Evolutionary conservation across 805 yeast species (phyloP).

Genomic region (Candida pini): DNA sequence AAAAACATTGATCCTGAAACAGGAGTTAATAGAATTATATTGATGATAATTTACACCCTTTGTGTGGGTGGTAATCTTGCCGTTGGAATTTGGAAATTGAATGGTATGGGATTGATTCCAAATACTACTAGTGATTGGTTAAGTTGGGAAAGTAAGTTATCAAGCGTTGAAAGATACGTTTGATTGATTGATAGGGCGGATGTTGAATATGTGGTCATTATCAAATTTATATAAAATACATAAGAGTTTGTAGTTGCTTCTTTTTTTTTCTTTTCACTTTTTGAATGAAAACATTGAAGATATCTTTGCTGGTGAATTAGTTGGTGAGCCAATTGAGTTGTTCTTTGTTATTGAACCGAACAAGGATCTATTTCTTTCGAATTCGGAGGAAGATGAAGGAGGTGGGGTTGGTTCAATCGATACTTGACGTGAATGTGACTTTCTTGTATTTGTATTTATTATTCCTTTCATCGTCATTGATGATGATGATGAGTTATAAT

Average conservation of each 20-base stretch:
- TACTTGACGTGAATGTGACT: no score
- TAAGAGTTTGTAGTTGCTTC: no score
- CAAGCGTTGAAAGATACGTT: constrained; percentile 26
- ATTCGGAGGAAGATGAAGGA: no score
- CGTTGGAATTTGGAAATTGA: constrained; percentile 80
- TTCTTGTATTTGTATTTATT: no score
- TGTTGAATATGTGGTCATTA: no score
- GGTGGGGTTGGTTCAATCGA: no score
- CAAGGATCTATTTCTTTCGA: no score
- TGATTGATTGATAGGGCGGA: no score
- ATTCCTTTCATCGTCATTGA: no score
- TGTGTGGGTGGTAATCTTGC: constrained; percentile 52
- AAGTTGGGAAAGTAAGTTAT: constrained; percentile 61
- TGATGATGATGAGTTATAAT: no score
- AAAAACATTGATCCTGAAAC: constrained; percentile 18
- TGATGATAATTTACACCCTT: constrained; percentile 23
- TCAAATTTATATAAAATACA: no score
- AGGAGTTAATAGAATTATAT: constrained; percentile 16
- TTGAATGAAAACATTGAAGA: constrained; percentile 18
- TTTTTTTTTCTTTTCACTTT: constrained; percentile 4
- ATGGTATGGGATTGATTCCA: constrained; percentile 87
- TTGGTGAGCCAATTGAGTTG: constrained; percentile 8
- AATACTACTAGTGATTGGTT: constrained; percentile 87
- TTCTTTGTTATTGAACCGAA: constrained; percentile 25
- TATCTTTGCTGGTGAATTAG: constrained; percentile 14